Conservation (phyloP, 2,329 filamentous ascomycete genomes). For the Parastagonospora nodorum region DNA sequence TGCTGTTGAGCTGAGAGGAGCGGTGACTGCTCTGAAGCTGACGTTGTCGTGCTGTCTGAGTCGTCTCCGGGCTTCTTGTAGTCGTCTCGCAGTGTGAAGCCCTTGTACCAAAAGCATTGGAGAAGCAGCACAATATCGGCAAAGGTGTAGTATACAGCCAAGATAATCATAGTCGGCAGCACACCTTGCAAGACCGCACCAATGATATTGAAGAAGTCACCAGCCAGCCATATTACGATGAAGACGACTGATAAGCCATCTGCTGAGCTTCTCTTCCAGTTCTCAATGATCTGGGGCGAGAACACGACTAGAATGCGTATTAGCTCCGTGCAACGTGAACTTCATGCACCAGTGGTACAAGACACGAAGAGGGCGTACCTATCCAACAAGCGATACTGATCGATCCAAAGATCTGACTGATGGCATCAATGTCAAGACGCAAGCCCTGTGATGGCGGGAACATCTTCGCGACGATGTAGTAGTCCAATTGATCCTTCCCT, state of each 20-base stretch:
- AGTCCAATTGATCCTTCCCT: slow-evolving; percentile 7
- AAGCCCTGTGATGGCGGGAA: slow-evolving; percentile 60
- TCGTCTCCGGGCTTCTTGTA: slow-evolving; percentile 31
- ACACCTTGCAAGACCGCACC: slow-evolving; percentile 92
- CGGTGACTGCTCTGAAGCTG: slow-evolving; percentile 43
- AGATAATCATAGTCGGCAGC: slow-evolving; percentile 90
- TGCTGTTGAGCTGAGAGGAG: slow-evolving; percentile 38
- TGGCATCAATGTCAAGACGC: slow-evolving; percentile 83
- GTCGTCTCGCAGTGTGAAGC: slow-evolving; percentile 61
- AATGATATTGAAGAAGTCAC: slow-evolving; percentile 95
- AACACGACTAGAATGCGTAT: slow-evolving; percentile 69
- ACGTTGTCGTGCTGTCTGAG: slow-evolving; percentile 27
- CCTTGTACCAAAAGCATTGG: slow-evolving; percentile 96
- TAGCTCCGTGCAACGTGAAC: slow-evolving; percentile 5
- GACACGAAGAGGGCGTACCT: slow-evolving; percentile 23
- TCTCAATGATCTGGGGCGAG: slow-evolving; percentile 94
- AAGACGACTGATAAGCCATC: slow-evolving; percentile 91
- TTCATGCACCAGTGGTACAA: background rate
- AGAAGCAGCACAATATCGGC: slow-evolving; percentile 67
- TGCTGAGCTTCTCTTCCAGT: slow-evolving; percentile 82
- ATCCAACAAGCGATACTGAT: slow-evolving; percentile 98
- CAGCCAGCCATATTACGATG: slow-evolving; percentile 87
- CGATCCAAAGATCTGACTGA: slow-evolving; percentile 91
- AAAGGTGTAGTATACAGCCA: slow-evolving; percentile 45
- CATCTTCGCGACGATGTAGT: slow-evolving; percentile 49